Conservation (phyloP, 2,329 filamentous ascomycete species). For the Colletotrichum cereale region DNA sequence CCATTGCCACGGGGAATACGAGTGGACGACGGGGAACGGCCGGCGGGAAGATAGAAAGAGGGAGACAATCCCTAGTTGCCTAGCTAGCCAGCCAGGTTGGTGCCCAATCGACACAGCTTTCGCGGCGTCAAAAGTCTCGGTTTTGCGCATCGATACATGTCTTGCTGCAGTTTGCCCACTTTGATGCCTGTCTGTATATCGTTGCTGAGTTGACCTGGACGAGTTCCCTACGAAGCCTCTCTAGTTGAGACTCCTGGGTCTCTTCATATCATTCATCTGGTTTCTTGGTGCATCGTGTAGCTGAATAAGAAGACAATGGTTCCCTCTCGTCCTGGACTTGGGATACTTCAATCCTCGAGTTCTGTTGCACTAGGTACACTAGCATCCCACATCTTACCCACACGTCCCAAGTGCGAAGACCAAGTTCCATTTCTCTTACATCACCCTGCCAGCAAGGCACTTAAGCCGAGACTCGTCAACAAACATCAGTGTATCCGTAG, state of each 20-base stretch:
- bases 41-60: background rate
- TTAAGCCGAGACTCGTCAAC: background rate
- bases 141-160: conserved; percentile 1
- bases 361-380: background rate
- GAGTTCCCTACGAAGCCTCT: conserved; percentile 6
- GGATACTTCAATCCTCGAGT: background rate
- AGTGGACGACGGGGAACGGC: conserved; percentile 1
- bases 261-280: background rate
- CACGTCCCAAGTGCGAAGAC: background rate
- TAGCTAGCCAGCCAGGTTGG: background rate
- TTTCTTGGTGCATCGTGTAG: background rate
- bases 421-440: background rate
- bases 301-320: conserved; percentile 25
- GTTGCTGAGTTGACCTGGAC: conserved; percentile 24
- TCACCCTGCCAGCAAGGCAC: background rate
- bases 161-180: conserved; percentile 7
- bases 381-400: background rate
- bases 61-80: background rate
- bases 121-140: background rate
- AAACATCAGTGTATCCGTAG: too few species aligned
- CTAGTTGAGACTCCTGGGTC: background rate
- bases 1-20: conserved; percentile 20
- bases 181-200: background rate
- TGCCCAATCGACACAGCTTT: background rate
- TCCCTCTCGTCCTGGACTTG: background rate